A percentile compares a stretch with the other conserved stretches of the same genome.
phyloP scores from a whole-genome alignment of 768 basidiomycete species.

The Boletus reticulatus region DNA sequence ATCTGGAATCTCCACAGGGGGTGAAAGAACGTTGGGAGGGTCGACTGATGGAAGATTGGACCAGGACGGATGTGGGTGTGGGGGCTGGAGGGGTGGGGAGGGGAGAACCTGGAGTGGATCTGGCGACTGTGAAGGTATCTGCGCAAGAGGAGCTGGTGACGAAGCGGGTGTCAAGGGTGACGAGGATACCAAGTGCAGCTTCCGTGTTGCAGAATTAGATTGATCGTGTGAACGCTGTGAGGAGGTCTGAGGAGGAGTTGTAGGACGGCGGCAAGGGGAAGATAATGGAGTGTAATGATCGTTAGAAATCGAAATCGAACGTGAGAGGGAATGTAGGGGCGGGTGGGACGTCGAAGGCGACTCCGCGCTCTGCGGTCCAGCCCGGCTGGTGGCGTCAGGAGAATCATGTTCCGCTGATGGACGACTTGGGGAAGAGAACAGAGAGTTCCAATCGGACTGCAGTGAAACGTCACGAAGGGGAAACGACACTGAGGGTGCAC shows the following conservation, averaged over 20 bases:
- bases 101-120: slow-evolving; percentile 23
- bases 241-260: slow-evolving; percentile 19
- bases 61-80: neutral
- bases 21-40: neutral
- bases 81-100: neutral
- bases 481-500: neutral
- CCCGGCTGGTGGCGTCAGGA: neutral
- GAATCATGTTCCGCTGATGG: neutral
- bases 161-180: slow-evolving; percentile 25
- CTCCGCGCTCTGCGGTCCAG: neutral
- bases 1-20: slow-evolving; percentile 11
- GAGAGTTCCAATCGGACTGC: slow-evolving; percentile 10
- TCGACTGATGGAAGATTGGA: neutral
- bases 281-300: slow-evolving; percentile 15
- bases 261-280: slow-evolving; percentile 7
- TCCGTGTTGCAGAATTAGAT: neutral
- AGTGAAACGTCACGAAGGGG: neutral
- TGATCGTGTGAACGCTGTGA: slow-evolving; percentile 9
- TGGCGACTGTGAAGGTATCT: slow-evolving; percentile 15
- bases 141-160: slow-evolving; percentile 9
- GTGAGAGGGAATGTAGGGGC: slow-evolving; percentile 2
- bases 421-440: slow-evolving; percentile 21
- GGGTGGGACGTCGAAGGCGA: slow-evolving; percentile 1
- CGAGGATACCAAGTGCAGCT: neutral
- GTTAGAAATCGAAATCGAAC: slow-evolving; percentile 14